Percentiles rank a stretch among this genome's conserved stretches.
Conservation (phyloP, 2,329 filamentous ascomycete genomes). For the Xylariaceae sp. region DNA sequence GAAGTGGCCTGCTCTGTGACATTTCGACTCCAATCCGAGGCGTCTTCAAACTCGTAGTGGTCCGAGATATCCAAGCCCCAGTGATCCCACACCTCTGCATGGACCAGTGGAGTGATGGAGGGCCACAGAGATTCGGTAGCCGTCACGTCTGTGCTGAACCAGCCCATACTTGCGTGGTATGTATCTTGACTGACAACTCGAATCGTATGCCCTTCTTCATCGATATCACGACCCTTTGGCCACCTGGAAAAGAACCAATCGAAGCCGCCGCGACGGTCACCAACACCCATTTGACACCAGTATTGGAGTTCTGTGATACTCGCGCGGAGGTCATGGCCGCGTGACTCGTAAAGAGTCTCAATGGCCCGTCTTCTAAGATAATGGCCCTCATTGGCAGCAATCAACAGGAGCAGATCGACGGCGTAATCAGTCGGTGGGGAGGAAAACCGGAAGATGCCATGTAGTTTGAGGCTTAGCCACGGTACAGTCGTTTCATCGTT, state of each 20-base stretch:
- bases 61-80: conserved; percentile 62
- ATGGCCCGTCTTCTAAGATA: conserved; percentile 63
- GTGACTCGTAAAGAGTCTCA: conserved; percentile 62
- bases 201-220: conserved; percentile 60
- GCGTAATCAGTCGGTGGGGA: conserved; percentile 62
- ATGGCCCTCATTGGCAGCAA: conserved; percentile 88
- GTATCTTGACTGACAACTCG: conserved; percentile 78
- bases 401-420: conserved; percentile 71
- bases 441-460: conserved; percentile 76
- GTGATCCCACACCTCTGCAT: conserved; percentile 60
- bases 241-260: conserved; percentile 83
- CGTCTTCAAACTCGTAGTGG: conserved; percentile 43
- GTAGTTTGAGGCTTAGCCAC: conserved; percentile 65
- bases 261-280: conserved; percentile 79
- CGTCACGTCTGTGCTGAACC: conserved; percentile 59
- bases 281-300: conserved; percentile 95
- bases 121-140: conserved; percentile 34
- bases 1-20: conserved; percentile 2
- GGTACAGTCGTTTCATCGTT: conserved; percentile 85
- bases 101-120: conserved; percentile 55
- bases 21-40: conserved; percentile 34
- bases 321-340: conserved; percentile 68
- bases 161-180: conserved; percentile 73
- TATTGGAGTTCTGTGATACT: conserved; percentile 82
- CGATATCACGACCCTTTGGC: conserved; percentile 65